Evolutionary conservation across 441 rosid species (phyloP), one percentile per base, ranked within the genome.

Genomic region (Rhodomyrtus psidioides): DNA sequence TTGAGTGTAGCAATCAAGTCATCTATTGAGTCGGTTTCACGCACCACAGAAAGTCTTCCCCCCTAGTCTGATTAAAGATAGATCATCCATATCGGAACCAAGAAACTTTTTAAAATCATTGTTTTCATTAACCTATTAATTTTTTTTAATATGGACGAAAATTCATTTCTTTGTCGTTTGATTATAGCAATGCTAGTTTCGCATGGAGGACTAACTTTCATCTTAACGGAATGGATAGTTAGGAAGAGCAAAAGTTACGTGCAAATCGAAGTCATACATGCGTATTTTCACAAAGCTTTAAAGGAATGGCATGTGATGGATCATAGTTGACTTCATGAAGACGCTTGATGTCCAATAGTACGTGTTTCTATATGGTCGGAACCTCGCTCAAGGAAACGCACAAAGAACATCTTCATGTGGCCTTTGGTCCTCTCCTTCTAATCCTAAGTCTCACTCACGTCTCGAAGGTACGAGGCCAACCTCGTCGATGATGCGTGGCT

Each of bases 131-230:
- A 5, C 44, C 44, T 42, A 42, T 6, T 42, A 5, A 42, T 42
- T 42, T 6, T 42, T 42, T 42, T 42, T 5, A 42, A 42, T 42
- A 5, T 42, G 4, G 44, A 42, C 6, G 44, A 6, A 42, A 42
- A 42, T 42, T 42, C 44, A 42, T 27, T 15, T 58, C 4, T 28
- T 2, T 60, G 39, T 60, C 74, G 2, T 60, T 28, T 16, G 42
- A 23, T 19, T 28, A 28, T 3, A 60, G 74, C 42, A 60, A 28
- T 0, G 13, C 12, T 34, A 30, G 0, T 21, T 62, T 62, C 26
- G 0, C 12, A 26, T 30, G 75, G 44, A 17, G 0, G 24, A 2
- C 0, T 12, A 0, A 10, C 75, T 62, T 62, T 13, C 75, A 17
- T 17, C 9, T 12, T 56, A 56, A 10, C 27, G 13, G 7, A 56